Evolutionary conservation across 306 rosid species (phyloP), one percentile per base, ranked within the genome.

Genomic region (Erythrophleum fordii): DNA sequence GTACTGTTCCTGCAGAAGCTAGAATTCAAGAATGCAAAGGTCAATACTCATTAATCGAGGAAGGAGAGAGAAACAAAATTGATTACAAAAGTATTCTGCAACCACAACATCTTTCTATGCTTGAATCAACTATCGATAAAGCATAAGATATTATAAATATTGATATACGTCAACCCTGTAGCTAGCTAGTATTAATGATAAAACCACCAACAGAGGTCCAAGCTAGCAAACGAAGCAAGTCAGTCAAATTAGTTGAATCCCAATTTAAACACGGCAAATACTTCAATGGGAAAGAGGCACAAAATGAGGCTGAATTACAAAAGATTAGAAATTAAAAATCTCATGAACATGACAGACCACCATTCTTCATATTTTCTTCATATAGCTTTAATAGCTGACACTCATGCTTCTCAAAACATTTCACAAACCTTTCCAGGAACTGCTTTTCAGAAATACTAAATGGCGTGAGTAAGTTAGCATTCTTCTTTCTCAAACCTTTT

Each of bases 361-460:
- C 25, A 6, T 37, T 29, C 0, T 28, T 11, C 84, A 73, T 13
- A 42, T 72, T 56, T 22, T 73, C 64, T 31, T 77, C 20, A 48
- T 79, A 86, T 5, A 82, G 23, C 76, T 78, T 70, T 39, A 73
- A 37, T 55, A 80, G 56, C 34, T 68, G 9, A 4, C 71, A 53
- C 31, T 73, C 69, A 42, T 77, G 46, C 48, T 72, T 13, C 66
- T 52, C 10, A 25, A 70, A 81, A 37, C 58, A 58, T 53, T 2
- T 22, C 51, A 86, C 85, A 75, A 70, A 88, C 60, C 26, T 83
- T 44, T 81, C 11, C 42, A 83, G 67, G 72, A 88, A 88, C 25
- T 0, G 3, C 28, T 76, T 17, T 59, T 85, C 86, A 22, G 65
- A 0, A 0, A n/a, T 0, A 4, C 0, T 5, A 29, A 80, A 35